Evolutionary conservation across 1,139 yeast genomes (phyloP), one percentile per base, ranked within the genome.

Genomic region (Kodamaea alishanica): DNA sequence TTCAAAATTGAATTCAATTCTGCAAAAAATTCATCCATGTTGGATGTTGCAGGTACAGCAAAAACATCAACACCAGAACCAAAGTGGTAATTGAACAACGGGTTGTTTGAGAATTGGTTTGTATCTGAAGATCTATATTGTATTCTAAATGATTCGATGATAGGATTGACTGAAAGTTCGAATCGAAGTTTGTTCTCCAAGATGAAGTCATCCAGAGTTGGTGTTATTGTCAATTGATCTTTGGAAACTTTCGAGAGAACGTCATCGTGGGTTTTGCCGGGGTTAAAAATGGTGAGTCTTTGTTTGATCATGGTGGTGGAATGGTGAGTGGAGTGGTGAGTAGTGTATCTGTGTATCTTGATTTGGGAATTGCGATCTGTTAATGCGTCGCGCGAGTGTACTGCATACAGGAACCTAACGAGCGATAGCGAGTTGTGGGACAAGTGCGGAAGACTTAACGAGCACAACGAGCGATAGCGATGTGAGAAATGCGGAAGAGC

Each of bases 271-370:
- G 54, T 35, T 2, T 51, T 48, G 8, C 48, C 33, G 4, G 62
- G 65, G 44, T 66, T 67, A 47, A 56, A 50, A 24, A 66, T 44
- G 10, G 74, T 65, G 24, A 60, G 52, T 49, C 74, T 55, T 38
- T 67, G 72, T 48, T 60, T 64, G 24, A 38, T 35, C 48, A 47
- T 46, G 30, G 20, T 33, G 32, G 20, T 9, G 26, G 26, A 28
- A 12, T 28, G 32, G 11, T 24, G 35, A 25, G 26, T 11, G 35
- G 6, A 6, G 24, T n/a, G n/a, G n/a, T n/a, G n/a, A n/a, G n/a
- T n/a, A n/a, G n/a, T 27, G 10, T 27, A 26, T 20, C 12, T 15
- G 15, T 11, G 12, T 20, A 5, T 26, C 20, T 8, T 8, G 30
- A 8, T 12, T 11, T 12, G 11, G 11, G 30, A 11, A 28, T 28